Conservation (phyloP, 805 yeast species). For the Monosporozyma servazzii region DNA sequence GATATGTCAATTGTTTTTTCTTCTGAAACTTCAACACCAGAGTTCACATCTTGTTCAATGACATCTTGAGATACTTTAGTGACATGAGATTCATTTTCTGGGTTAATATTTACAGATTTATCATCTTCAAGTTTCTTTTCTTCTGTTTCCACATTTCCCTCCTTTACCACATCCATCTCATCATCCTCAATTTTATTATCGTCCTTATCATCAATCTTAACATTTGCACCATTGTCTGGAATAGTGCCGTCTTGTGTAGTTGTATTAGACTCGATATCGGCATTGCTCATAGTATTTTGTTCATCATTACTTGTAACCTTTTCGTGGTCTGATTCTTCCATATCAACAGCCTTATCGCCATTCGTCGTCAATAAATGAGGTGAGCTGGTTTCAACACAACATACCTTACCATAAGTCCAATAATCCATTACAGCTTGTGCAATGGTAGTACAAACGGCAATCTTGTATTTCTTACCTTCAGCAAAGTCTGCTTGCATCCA, state of each 20-base stretch:
- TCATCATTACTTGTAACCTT: not conserved
- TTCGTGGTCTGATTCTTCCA: not conserved
- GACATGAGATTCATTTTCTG: not conserved
- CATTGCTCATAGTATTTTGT: not conserved
- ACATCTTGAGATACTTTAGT: not conserved
- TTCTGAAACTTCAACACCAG: slow-evolving; percentile 4
- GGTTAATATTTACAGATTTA: not conserved
- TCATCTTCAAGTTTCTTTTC: not conserved
- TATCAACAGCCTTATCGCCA: slow-evolving; percentile 3
- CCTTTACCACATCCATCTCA: not conserved
- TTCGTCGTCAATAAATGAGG: slow-evolving; percentile 13
- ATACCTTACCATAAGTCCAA: slow-evolving; percentile 66
- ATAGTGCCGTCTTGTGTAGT: not conserved
- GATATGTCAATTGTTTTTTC: slow-evolving; percentile 31
- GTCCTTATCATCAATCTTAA: not conserved
- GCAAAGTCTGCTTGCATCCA: slow-evolving; percentile 78
- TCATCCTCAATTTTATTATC: not conserved
- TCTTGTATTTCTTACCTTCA: slow-evolving; percentile 60
- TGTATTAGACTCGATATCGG: not conserved
- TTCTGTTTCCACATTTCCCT: not conserved
- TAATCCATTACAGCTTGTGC: slow-evolving; percentile 70
- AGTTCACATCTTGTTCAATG: slow-evolving; percentile 3
- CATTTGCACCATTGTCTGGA: not conserved
- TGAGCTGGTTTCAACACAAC: slow-evolving; percentile 49
- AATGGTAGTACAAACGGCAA: slow-evolving; percentile 57